Evolutionary conservation across 805 yeast genomes (phyloP).

Genomic region (Teunomyces cretensis): DNA sequence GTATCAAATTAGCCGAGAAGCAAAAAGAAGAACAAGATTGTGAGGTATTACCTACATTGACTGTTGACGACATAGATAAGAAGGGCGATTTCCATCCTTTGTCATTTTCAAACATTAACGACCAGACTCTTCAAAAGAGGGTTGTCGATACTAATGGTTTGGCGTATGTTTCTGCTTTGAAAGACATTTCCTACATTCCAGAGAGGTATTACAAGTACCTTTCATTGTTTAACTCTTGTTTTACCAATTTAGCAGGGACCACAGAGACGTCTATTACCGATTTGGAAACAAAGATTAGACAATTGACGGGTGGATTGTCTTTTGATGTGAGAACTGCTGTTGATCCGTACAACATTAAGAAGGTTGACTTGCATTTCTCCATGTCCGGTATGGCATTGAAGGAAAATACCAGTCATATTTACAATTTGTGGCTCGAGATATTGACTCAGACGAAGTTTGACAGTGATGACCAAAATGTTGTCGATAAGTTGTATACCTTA

Average conservation of each 20-base stretch:
- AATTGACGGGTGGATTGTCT: constrained; percentile 80
- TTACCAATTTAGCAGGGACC: constrained; percentile 86
- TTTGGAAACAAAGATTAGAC: constrained; percentile 80
- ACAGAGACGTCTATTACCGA: constrained; percentile 64
- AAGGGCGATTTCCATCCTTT: constrained; percentile 42
- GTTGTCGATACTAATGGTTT: constrained; percentile 78
- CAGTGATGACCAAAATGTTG: constrained; percentile 36
- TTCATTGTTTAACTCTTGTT: constrained; percentile 74
- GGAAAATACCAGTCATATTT: constrained; percentile 57
- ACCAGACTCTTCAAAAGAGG: constrained; percentile 45
- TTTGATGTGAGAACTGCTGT: constrained; percentile 59
- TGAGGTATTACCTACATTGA: constrained; percentile 76
- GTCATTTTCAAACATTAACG: constrained; percentile 24
- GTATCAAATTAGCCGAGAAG: constrained; percentile 54
- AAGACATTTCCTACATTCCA: constrained; percentile 61
- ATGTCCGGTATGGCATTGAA: constrained; percentile 71
- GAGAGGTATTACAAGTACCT: constrained; percentile 62
- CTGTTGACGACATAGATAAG: constrained; percentile 69
- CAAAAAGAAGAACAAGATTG: constrained; percentile 74
- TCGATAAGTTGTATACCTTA: constrained; percentile 69
- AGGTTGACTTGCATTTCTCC: constrained; percentile 53
- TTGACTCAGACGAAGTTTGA: constrained; percentile 66
- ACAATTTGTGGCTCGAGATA: constrained; percentile 68
- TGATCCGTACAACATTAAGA: constrained; percentile 48
- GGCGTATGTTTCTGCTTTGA: constrained; percentile 70